Conservation (phyloP, 1,284 basidiomycete genomes). For the Microbotryum lychnidis-dioicae region DNA sequence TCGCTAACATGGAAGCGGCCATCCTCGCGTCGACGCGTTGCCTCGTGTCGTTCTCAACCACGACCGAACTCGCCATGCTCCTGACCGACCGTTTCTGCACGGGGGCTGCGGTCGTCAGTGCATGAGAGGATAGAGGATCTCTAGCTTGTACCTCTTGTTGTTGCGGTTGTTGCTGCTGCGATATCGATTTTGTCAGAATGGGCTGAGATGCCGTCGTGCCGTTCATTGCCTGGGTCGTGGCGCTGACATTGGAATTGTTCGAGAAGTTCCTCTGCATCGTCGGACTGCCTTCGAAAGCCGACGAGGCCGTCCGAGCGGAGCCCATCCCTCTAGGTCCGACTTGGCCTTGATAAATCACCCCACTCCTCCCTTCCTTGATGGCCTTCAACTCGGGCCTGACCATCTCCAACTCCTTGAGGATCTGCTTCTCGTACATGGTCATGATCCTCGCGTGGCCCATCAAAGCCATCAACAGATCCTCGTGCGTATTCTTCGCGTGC, state of each 20-base stretch:
- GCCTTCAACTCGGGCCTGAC: slow-evolving; percentile 62
- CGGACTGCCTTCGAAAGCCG: background rate
- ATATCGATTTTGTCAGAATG: background rate
- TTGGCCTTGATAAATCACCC: slow-evolving; percentile 32
- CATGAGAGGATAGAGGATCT: background rate
- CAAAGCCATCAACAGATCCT: slow-evolving; percentile 75
- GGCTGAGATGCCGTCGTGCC: background rate
- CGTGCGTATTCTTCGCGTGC: slow-evolving; percentile 74
- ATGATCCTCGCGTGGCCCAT: slow-evolving; percentile 84
- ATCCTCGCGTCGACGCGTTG: slow-evolving; percentile 28
- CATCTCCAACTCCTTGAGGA: slow-evolving; percentile 77
- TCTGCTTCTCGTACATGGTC: slow-evolving; percentile 80
- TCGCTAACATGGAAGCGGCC: slow-evolving; percentile 31
- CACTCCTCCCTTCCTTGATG: slow-evolving; percentile 43
- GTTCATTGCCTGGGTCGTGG: background rate
- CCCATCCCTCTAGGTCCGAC: background rate
- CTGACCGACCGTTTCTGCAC: slow-evolving; percentile 22
- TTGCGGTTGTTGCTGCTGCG: background rate
- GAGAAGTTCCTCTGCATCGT: background rate
- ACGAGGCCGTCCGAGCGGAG: background rate
- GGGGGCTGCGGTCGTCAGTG: background rate
- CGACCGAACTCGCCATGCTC: slow-evolving; percentile 30
- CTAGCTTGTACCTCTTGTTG: background rate
- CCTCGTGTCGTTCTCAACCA: slow-evolving; percentile 22
- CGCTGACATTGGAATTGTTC: background rate